Conservation (phyloP, 1,284 basidiomycete genomes). For the Sporisorium scitamineum region DNA sequence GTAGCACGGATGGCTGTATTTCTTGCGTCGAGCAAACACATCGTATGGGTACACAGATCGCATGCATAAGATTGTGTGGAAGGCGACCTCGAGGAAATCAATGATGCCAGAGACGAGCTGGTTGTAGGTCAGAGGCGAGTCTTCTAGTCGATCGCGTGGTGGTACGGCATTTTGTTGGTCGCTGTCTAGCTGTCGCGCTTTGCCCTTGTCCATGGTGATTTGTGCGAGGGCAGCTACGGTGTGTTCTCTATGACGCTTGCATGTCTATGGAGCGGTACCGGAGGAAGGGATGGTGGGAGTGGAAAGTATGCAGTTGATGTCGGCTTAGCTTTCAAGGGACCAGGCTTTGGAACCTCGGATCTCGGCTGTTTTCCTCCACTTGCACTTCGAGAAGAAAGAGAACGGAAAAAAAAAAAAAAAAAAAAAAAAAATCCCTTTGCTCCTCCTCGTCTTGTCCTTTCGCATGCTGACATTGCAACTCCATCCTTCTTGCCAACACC, state of each 20-base stretch:
- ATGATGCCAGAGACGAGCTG: conserved; percentile 47
- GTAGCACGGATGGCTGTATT: conserved; percentile 88
- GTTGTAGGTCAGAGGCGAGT: conserved; percentile 52
- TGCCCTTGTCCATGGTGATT: conserved; percentile 47
- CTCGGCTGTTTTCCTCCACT: conserved; percentile 11
- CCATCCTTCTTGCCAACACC: neutral
- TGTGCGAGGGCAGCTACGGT: neutral
- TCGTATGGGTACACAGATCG: conserved; percentile 89
- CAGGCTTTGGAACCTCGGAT: conserved; percentile 12
- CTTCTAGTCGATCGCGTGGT: conserved; percentile 32
- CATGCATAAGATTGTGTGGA: conserved; percentile 90
- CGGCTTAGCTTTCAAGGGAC: conserved; percentile 27
- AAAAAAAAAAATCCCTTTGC: neutral
- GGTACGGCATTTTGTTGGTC: conserved; percentile 12
- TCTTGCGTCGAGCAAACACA: conserved; percentile 85
- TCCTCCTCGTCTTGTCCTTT: neutral
- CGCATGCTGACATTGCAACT: neutral
- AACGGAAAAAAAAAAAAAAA: neutral
- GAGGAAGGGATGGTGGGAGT: neutral
- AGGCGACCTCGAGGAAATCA: conserved; percentile 80
- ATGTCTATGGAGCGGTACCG: neutral
- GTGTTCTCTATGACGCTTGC: neutral
- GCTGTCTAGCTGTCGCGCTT: conserved; percentile 29
- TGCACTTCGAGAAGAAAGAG: conserved; percentile 10
- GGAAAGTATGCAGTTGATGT: conserved; percentile 3